Conservation (phyloP, 352 stramenopile genomes). For the Pythium angustatum region DNA sequence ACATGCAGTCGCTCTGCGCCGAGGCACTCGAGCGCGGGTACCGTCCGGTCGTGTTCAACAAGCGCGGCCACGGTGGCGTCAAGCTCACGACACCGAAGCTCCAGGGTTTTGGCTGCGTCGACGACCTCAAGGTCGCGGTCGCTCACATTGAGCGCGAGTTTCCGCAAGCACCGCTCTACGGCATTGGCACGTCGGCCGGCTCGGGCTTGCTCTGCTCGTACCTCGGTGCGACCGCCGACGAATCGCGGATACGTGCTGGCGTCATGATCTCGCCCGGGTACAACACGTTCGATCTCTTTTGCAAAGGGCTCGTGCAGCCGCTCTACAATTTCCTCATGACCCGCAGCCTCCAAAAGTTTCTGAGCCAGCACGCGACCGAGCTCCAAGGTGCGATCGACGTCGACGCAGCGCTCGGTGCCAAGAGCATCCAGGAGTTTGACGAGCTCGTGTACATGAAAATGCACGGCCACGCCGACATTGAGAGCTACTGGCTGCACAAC, state of each 20-base stretch:
- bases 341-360: conserved; percentile 66
- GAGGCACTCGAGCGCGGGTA: conserved; percentile 63
- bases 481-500: conserved; percentile 74
- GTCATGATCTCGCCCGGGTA: conserved; percentile 81
- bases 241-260: conserved; percentile 50
- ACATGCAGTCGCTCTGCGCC: conserved; percentile 64
- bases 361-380: conserved; percentile 50
- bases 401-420: conserved; percentile 41
- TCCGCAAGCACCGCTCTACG: conserved; percentile 51
- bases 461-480: conserved; percentile 66
- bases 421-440: conserved; percentile 70
- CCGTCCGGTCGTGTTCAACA: conserved; percentile 83
- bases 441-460: conserved; percentile 82
- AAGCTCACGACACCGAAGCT: conserved; percentile 65
- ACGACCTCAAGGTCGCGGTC: conserved; percentile 62
- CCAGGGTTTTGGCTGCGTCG: conserved; percentile 67
- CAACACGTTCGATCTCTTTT: conserved; percentile 76
- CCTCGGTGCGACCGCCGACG: conserved; percentile 58
- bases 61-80: conserved; percentile 71
- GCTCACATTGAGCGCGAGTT: conserved; percentile 46
- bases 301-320: conserved; percentile 52
- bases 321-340: conserved; percentile 83
- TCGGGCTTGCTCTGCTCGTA: conserved; percentile 74
- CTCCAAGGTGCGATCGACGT: conserved; percentile 53
- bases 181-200: conserved; percentile 74